Conservation (phyloP, 305 asterid species). For the Rubia balearica region DNA sequence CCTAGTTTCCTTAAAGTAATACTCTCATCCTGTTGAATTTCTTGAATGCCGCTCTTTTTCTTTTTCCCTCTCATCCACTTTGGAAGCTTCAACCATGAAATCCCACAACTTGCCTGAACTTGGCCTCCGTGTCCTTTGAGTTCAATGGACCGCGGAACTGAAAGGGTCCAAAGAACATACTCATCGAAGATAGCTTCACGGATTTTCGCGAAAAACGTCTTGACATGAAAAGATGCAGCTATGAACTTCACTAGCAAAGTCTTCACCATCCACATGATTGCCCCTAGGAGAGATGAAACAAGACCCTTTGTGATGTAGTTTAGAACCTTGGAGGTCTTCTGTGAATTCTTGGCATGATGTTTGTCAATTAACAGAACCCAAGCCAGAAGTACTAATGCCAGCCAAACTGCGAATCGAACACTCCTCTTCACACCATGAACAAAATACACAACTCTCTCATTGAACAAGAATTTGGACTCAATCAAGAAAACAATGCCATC, state of each 20-base stretch:
- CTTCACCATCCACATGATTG: conserved; percentile 66
- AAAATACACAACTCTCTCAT: conserved; percentile 63
- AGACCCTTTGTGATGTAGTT: conserved; percentile 48
- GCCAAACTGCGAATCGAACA: conserved; percentile 49
- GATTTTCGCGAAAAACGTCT: conserved; percentile 56
- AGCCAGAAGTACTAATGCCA: conserved; percentile 47
- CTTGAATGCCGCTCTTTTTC: conserved; percentile 12
- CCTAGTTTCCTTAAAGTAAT: conserved; percentile 39
- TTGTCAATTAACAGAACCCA: conserved; percentile 48
- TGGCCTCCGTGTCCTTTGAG: conserved; percentile 1
- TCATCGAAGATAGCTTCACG: conserved; percentile 67
- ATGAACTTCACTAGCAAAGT: conserved; percentile 46
- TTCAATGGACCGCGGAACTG: conserved; percentile 29
- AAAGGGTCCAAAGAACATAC: conserved; percentile 54
- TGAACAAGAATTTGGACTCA: conserved; percentile 50
- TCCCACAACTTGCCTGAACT: conserved; percentile 15
- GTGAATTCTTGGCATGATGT: conserved; percentile 26
- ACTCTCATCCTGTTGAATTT: conserved; percentile 6
- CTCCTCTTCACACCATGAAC: conserved; percentile 50
- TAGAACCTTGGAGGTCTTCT: conserved; percentile 25
- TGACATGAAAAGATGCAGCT: conserved; percentile 61
- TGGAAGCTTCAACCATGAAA: conserved; percentile 27
- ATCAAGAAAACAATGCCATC: conserved; percentile 44
- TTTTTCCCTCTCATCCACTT: conserved; percentile 11
- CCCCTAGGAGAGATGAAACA: conserved; percentile 52